Conservation (phyloP, 2,329 filamentous ascomycete species). For the Aspergillus thermomutatus region DNA sequence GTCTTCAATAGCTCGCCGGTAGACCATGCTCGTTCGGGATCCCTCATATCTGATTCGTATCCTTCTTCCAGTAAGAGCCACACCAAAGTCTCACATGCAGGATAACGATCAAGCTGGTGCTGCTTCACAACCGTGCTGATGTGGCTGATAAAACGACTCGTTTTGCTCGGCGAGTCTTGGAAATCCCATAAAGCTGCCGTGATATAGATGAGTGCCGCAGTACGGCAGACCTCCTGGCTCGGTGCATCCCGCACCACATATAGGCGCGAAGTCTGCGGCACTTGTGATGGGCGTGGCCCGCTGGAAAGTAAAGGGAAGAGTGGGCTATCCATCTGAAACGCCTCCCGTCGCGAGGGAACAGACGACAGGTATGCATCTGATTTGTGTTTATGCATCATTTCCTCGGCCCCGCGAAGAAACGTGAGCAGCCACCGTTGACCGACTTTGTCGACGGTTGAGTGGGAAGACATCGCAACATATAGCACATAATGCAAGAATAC, state of each 20-base stretch:
- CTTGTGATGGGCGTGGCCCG: constrained; percentile 37
- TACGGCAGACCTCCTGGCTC: constrained; percentile 35
- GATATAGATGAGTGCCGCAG: constrained; percentile 39
- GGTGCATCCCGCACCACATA: constrained; percentile 34
- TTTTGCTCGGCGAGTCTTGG: constrained; percentile 27
- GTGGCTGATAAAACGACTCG: constrained; percentile 31
- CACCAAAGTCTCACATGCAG: constrained; percentile 38
- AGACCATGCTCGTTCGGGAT: constrained; percentile 36
- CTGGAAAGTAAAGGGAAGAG: constrained; percentile 40
- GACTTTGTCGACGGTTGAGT: constrained; percentile 9
- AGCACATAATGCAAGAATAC: constrained; percentile 35
- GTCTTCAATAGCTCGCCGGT: constrained; percentile 34
- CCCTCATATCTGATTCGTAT: constrained; percentile 33
- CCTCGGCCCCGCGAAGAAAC: constrained; percentile 35
- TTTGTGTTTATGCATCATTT: constrained; percentile 31
- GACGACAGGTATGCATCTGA: constrained; percentile 22
- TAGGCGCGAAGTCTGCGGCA: constrained; percentile 33
- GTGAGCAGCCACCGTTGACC: constrained; percentile 29
- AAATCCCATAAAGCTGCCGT: constrained; percentile 36
- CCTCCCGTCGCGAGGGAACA: constrained; percentile 26
- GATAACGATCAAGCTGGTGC: constrained; percentile 32
- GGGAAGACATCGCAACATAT: constrained; percentile 26
- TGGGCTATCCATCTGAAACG: constrained; percentile 37
- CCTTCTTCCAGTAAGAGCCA: constrained; percentile 40
- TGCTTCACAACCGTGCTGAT: constrained; percentile 23